Conservation (phyloP, 176 grass and related monocot genomes). For the Saccharum spontaneum region DNA sequence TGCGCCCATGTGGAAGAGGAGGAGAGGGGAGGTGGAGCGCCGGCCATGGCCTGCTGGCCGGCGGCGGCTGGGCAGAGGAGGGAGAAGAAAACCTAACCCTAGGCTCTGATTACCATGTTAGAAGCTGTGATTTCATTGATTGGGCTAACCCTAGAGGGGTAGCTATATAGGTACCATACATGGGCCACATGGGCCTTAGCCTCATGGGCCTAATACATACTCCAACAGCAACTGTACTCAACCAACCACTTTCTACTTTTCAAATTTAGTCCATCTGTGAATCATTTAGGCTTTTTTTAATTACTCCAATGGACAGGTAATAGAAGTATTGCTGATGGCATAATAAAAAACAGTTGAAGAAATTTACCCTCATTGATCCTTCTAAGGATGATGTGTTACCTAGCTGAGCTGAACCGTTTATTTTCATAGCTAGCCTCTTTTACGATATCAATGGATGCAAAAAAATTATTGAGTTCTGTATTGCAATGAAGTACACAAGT, state of each 20-base stretch:
- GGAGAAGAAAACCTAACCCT: too few relatives aligned
- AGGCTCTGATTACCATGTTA: too few relatives aligned
- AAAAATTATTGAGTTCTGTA: slow-evolving; percentile 2
- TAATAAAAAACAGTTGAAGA: slow-evolving; percentile 27
- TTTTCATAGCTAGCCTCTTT: not conserved
- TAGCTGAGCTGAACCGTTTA: not conserved
- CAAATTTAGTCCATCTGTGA: slow-evolving; percentile 1
- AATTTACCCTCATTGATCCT: not conserved
- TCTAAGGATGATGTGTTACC: not conserved
- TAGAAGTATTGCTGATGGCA: not conserved
- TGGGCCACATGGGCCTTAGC: too few relatives aligned
- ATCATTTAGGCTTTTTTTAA: slow-evolving; percentile 8
- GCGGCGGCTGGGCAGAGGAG: too few relatives aligned
- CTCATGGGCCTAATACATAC: too few relatives aligned
- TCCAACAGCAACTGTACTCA: slow-evolving; percentile 17
- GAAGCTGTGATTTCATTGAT: too few relatives aligned
- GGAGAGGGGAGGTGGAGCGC: too few relatives aligned
- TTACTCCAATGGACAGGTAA: slow-evolving; percentile 1
- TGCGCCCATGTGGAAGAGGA: too few relatives aligned
- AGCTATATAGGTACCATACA: too few relatives aligned
- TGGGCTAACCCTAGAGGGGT: too few relatives aligned
- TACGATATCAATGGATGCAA: not conserved
- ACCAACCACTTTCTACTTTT: not conserved
- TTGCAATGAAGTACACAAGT: slow-evolving; percentile 9
- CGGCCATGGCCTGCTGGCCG: too few relatives aligned